Percentiles rank a stretch among this genome's conserved stretches.
Evolutionary conservation across 176 grass and related monocot genomes (phyloP).

Genomic region (Aegilops umbellulata): DNA sequence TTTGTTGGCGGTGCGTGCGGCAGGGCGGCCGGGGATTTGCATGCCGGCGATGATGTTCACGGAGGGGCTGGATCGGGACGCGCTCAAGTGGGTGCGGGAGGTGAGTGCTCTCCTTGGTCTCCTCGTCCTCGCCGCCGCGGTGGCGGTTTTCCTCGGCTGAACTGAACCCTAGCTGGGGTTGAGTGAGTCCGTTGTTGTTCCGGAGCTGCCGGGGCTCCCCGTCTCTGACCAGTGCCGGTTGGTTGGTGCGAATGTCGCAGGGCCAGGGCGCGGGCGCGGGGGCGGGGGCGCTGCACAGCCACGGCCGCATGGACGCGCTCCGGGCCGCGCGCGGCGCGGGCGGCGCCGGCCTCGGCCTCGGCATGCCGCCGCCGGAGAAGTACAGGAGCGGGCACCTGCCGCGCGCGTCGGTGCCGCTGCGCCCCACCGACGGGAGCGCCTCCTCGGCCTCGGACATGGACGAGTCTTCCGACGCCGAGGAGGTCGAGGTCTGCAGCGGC

Average conservation of each 20-base stretch:
- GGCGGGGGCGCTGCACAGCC: conserved; percentile 30
- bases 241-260: conserved; percentile 29
- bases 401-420: conserved; percentile 50
- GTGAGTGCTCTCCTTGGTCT: conserved; percentile 29
- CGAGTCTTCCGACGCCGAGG: conserved; percentile 80
- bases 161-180: neutral
- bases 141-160: neutral
- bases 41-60: conserved; percentile 81
- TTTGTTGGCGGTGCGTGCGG: conserved; percentile 32
- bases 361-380: conserved; percentile 92
- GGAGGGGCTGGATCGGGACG: conserved; percentile 76
- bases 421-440: conserved; percentile 42
- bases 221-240: conserved; percentile 12
- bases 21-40: conserved; percentile 26
- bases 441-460: conserved; percentile 86
- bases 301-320: conserved; percentile 57
- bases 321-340: conserved; percentile 40
- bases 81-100: conserved; percentile 91
- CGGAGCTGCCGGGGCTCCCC: neutral
- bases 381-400: conserved; percentile 84
- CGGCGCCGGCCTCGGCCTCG: conserved; percentile 32
- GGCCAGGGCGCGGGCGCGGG: conserved; percentile 17
- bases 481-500: conserved; percentile 60
- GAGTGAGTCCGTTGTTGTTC: neutral
- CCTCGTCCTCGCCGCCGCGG: neutral